These are phyloP conservation scores for Citrullus amarus DNA, from an alignment of 306 rosid genomes.

Conservation along the genomic window DNA sequence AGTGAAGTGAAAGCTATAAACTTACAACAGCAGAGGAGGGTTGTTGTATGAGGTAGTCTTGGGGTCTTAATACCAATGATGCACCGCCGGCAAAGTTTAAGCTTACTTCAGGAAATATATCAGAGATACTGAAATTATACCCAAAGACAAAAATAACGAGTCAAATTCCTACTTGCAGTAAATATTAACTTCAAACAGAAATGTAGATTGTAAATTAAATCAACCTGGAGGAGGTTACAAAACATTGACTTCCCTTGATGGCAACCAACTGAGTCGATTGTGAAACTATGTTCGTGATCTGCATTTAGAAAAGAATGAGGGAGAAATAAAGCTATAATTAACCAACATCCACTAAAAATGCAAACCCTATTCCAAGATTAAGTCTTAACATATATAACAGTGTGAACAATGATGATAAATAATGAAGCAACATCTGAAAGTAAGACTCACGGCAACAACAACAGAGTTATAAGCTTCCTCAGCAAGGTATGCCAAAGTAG, in stretches of 20 bases:
- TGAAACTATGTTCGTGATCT: constrained; percentile 53
- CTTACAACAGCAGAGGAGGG: constrained; percentile 49
- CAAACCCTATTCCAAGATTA: not conserved
- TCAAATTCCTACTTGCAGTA: not conserved
- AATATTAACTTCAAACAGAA: not conserved
- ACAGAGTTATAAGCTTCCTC: constrained; percentile 80
- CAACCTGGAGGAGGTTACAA: constrained; percentile 55
- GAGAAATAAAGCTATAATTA: not conserved
- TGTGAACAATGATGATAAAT: constrained; percentile 1
- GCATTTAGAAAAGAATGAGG: constrained; percentile 3
- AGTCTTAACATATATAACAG: constrained; percentile 5
- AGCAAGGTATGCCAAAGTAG: constrained; percentile 94
- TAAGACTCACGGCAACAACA: constrained; percentile 64
- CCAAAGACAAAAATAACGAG: not conserved
- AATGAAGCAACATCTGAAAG: constrained; percentile 7
- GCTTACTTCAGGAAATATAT: constrained; percentile 79
- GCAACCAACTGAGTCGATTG: constrained; percentile 46
- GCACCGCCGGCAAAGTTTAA: constrained; percentile 84
- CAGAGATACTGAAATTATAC: constrained; percentile 35
- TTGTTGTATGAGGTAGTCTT: constrained; percentile 87
- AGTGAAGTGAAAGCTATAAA: constrained; percentile 8
- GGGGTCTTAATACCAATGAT: constrained; percentile 60
- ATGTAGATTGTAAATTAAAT: not conserved
- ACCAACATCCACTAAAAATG: not conserved
- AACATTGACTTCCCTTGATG: constrained; percentile 69